A percentile compares a stretch with the other conserved stretches of the same genome.
phyloP scores from a whole-genome alignment of 768 basidiomycete genomes.

The Ephemerocybe angulata region DNA sequence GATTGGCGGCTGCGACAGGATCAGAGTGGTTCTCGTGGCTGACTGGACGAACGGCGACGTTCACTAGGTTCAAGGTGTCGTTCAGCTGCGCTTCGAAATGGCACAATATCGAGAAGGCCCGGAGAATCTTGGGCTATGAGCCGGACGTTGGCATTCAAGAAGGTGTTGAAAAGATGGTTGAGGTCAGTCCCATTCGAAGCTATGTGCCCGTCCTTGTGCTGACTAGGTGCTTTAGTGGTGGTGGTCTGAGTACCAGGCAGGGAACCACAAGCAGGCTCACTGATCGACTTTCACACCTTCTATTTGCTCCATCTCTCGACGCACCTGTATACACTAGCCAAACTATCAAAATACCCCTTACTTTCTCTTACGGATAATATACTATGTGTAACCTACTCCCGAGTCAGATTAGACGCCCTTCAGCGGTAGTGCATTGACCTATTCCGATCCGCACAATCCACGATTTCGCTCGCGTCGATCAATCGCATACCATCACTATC shows the following conservation, averaged over 20 bases:
- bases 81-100: slow-evolving; percentile 78
- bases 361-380: background rate
- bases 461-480: background rate
- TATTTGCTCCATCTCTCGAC: too few species aligned
- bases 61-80: slow-evolving; percentile 81
- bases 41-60: slow-evolving; percentile 74
- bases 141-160: slow-evolving; percentile 87
- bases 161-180: slow-evolving; percentile 74
- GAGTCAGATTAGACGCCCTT: too few species aligned
- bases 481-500: background rate
- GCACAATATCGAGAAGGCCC: slow-evolving; percentile 93
- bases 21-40: slow-evolving; percentile 75
- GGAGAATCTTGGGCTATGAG: slow-evolving; percentile 89
- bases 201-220: background rate
- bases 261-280: slow-evolving; percentile 38
- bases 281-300: too few species aligned
- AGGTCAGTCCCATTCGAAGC: slow-evolving; percentile 40
- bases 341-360: background rate
- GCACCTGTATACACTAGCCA: too few species aligned
- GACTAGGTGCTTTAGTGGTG: slow-evolving; percentile 38
- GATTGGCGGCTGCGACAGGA: slow-evolving; percentile 64
- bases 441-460: too few species aligned
- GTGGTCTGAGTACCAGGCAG: slow-evolving; percentile 38
- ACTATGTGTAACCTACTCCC: too few species aligned
- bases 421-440: too few species aligned